Evolutionary conservation across 2,329 filamentous ascomycete genomes (phyloP), one percentile per base, ranked within the genome.

Genomic region (Helicocarpus griseus): DNA sequence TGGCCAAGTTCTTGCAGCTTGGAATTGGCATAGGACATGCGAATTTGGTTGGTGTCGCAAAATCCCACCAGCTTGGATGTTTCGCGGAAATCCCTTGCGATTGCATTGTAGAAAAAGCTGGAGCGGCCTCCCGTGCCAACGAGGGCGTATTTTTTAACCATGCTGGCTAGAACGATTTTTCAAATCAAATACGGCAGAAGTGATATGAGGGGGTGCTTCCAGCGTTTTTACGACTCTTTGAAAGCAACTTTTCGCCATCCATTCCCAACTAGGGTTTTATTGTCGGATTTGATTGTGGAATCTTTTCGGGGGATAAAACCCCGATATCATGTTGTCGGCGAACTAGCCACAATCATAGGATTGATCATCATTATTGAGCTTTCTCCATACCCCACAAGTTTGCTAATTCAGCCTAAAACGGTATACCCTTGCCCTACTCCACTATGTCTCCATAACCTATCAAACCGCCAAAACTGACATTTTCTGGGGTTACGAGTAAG

Each of bases 101-200:
- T 80, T 41, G 78, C 77, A 0, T 73, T 74, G 67, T 81, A 82
- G 66, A 78, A 82, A 70, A 82, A 81, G 50, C 72, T 73, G n/a
- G 79, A 75, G 13, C 79, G 75, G 14, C 77, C 77, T 17, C 80
- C 79, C 1, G 77, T 77, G 59, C 79, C 79, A n/a, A 82, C 72
- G 26, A 81, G 64, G 58, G 77, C 78, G 56, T 81, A 81, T 38
- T 38, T 52, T 40, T 54, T 54, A 19, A 45, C 22, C 31, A 35
- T 35, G 9, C 9, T 35, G 31, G n/a, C 9, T 9, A 14, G n/a
- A 14, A 35, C 9, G 31, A 35, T 35, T n/a, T n/a, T n/a, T n/a
- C n/a, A n/a, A 35, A 14, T 35, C 31, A 11, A 35, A 35, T 14
- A 14, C 9, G 31, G 31, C 9, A 35, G 31, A 35, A 35, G 5